Conservation (phyloP, 352 stramenopile genomes). For the Blastocystis sp. region DNA sequence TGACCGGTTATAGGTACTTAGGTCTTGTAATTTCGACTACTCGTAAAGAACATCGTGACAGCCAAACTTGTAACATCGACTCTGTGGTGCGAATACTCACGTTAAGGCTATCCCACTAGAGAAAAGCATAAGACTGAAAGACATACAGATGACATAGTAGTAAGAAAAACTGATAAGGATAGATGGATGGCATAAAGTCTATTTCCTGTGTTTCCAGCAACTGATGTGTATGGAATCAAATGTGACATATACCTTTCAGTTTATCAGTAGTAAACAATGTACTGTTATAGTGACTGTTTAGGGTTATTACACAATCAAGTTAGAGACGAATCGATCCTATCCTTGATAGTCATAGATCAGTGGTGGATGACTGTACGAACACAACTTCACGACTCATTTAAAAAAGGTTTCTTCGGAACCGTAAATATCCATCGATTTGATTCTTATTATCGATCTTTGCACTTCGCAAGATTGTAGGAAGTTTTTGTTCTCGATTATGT, state of each 20-base stretch:
- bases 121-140: not conserved
- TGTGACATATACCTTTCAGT: no score
- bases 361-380: not conserved
- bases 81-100: not conserved
- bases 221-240: no score
- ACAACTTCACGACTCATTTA: not conserved
- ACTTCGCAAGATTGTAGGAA: not conserved
- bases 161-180: not conserved
- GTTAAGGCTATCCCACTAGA: not conserved
- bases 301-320: no score
- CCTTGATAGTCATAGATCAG: not conserved
- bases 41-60: not conserved
- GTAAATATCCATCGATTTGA: not conserved
- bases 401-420: not conserved
- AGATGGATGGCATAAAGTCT: no score
- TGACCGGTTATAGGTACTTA: not conserved
- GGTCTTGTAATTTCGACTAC: not conserved
- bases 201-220: no score
- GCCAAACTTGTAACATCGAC: not conserved
- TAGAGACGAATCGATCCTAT: no score
- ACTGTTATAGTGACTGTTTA: no score
- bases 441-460: not conserved
- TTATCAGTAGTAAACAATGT: no score
- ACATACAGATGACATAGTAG: not conserved
- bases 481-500: not conserved